Evolutionary conservation across 768 basidiomycete genomes (phyloP).

Genomic region (Tricholomella constricta): DNA sequence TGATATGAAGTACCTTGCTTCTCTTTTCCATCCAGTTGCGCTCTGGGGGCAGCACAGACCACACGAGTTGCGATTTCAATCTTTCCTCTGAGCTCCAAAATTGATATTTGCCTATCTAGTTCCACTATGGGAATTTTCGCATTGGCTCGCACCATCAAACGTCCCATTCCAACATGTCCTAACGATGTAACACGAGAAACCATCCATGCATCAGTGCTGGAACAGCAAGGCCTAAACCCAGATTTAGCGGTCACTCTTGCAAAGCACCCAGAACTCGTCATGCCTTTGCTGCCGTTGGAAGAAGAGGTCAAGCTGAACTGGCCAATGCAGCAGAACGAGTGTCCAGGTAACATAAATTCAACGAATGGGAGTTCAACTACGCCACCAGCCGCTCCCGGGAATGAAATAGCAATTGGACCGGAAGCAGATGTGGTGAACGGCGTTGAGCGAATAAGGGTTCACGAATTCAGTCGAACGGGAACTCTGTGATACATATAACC

Average conservation of each 20-base stretch:
- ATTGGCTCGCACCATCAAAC: slow-evolving; percentile 44
- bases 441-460: not conserved
- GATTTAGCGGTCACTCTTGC: slow-evolving; percentile 36
- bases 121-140: slow-evolving; percentile 56
- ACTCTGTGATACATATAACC: not conserved
- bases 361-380: not conserved
- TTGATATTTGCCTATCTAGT: slow-evolving; percentile 30
- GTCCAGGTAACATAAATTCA: slow-evolving; percentile 19
- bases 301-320: slow-evolving; percentile 48
- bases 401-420: not conserved
- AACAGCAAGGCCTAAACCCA: slow-evolving; percentile 40
- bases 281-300: slow-evolving; percentile 52
- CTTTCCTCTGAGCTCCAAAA: not conserved
- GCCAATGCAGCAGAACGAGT: slow-evolving; percentile 32
- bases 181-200: slow-evolving; percentile 56
- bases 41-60: slow-evolving; percentile 64
- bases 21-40: slow-evolving; percentile 51
- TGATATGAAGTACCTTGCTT: slow-evolving; percentile 53
- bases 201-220: slow-evolving; percentile 61
- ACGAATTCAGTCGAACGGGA: not conserved
- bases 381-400: not conserved
- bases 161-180: slow-evolving; percentile 46
- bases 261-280: slow-evolving; percentile 46
- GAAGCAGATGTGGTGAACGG: not conserved
- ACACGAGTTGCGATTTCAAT: slow-evolving; percentile 53